Evolutionary conservation across 2,329 filamentous ascomycete species (phyloP).

Genomic region (Coniochaeta prunicola): DNA sequence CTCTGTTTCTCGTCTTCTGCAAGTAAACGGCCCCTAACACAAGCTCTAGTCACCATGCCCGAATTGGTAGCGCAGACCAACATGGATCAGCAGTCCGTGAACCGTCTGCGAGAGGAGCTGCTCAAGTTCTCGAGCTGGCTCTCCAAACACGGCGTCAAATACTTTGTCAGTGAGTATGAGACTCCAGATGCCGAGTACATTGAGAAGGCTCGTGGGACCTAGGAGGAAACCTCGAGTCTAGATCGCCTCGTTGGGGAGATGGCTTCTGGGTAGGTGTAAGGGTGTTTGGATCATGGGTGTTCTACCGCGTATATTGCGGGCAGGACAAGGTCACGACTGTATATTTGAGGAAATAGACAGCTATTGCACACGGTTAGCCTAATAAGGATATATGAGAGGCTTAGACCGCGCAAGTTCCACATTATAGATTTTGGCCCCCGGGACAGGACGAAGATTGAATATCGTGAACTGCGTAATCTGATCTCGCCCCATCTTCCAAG

Average conservation of each 20-base stretch:
- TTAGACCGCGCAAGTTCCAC: neutral
- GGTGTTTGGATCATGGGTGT: neutral
- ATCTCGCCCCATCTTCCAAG: neutral
- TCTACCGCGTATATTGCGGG: neutral
- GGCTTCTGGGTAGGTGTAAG: too few relatives aligned
- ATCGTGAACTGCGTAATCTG: neutral
- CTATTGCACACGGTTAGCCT: too few relatives aligned
- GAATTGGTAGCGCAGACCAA: slow-evolving; percentile 96
- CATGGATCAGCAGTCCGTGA: slow-evolving; percentile 90
- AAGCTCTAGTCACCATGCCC: slow-evolving; percentile 66
- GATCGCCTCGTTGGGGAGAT: neutral
- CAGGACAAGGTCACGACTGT: too few relatives aligned
- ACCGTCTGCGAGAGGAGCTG: slow-evolving; percentile 81
- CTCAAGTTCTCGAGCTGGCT: slow-evolving; percentile 83
- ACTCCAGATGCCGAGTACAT: slow-evolving; percentile 64
- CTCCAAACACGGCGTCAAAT: slow-evolving; percentile 64
- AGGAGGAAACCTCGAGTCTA: slow-evolving; percentile 7
- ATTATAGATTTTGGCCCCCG: neutral
- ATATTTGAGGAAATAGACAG: too few relatives aligned
- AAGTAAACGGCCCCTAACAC: slow-evolving; percentile 3
- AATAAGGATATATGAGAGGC: too few relatives aligned
- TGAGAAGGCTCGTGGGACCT: slow-evolving; percentile 53
- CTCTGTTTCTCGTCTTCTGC: neutral
- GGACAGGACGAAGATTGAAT: neutral
- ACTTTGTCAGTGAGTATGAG: slow-evolving; percentile 74